Base-by-base conservation (phyloP, 768 basidiomycete genomes). In the Leccinum variicolor region DNA sequence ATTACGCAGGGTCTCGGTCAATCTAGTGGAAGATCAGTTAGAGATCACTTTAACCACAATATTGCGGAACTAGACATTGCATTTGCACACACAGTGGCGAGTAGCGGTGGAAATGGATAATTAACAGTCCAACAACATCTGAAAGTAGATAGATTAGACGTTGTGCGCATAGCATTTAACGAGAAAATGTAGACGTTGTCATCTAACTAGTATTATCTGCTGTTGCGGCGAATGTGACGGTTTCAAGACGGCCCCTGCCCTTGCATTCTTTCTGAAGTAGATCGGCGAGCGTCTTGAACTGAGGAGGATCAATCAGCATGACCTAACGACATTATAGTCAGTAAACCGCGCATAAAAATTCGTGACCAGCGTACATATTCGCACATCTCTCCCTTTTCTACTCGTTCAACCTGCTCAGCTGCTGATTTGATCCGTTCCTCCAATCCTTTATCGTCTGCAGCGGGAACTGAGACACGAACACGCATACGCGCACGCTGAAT, bases 401-500 rank as follows among this genome's bases (percentile, higher is more conserved):
- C 88, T 58, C 83, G 84, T 74, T 99, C 97, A 25, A 97, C 81
- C 62, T 83, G 90, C 64, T 94, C 91, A 3, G 88, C 87, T 45
- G 84, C 77, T 63, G 85, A 84, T 21, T 87, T 62, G 4, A 99
- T 75, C 73, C 85, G 84, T 53, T 88, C 84, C 55, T 85, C 83
- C 23, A 97, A 73, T 28, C 80, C 76, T 64, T 87, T 85, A 21
- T 81, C 86, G 54, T 93, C 89, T 6, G 68, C 71, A 6, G 72
- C 61, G 1, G 94, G 89, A 71, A 98, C 81, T 4, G 84, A 81
- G 19, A 98, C 81, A 33, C 92, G 84, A 6, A 99, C 82, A 15
- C 94, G 84, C 97, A 99, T 98, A 52, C 90, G 81, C 6, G 95
- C 92, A 47, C 95, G 83, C 66, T 96, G 89, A 58, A 99, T 96